phyloP scores from a whole-genome alignment of 1,139 yeast species.

The Taphrina deformans region DNA sequence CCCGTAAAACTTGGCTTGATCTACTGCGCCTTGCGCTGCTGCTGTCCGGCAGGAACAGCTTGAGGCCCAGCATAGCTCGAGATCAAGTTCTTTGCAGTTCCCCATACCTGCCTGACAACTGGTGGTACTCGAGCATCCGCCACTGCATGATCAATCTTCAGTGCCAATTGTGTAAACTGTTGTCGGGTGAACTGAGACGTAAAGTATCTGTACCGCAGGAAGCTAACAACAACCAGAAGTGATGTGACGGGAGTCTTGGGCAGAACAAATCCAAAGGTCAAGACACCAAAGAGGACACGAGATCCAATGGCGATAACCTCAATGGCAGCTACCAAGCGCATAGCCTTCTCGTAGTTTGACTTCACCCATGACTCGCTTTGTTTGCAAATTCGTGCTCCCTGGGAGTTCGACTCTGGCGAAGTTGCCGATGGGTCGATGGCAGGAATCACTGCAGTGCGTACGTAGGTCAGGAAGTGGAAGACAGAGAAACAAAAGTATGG shows the following conservation, averaged over 20 bases:
- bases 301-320: slow-evolving; percentile 31
- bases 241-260: slow-evolving; percentile 28
- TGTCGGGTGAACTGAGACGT: slow-evolving; percentile 36
- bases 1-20: background rate
- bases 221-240: slow-evolving; percentile 33
- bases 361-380: slow-evolving; percentile 30
- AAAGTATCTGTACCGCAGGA: slow-evolving; percentile 36
- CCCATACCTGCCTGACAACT: slow-evolving; percentile 31
- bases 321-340: slow-evolving; percentile 34
- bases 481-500: slow-evolving; percentile 70
- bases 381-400: slow-evolving; percentile 26
- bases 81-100: slow-evolving; percentile 31
- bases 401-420: slow-evolving; percentile 19
- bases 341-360: slow-evolving; percentile 33
- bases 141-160: slow-evolving; percentile 34
- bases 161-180: slow-evolving; percentile 30
- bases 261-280: slow-evolving; percentile 24
- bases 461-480: slow-evolving; percentile 70
- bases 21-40: slow-evolving; percentile 23
- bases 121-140: slow-evolving; percentile 36
- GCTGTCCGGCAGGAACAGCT: slow-evolving; percentile 15
- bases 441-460: slow-evolving; percentile 68
- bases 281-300: slow-evolving; percentile 26
- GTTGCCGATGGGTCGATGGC: slow-evolving; percentile 52
- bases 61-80: slow-evolving; percentile 33